phyloP scores from a whole-genome alignment of 1,139 yeast genomes.

The Yamadazyma mexicana region DNA sequence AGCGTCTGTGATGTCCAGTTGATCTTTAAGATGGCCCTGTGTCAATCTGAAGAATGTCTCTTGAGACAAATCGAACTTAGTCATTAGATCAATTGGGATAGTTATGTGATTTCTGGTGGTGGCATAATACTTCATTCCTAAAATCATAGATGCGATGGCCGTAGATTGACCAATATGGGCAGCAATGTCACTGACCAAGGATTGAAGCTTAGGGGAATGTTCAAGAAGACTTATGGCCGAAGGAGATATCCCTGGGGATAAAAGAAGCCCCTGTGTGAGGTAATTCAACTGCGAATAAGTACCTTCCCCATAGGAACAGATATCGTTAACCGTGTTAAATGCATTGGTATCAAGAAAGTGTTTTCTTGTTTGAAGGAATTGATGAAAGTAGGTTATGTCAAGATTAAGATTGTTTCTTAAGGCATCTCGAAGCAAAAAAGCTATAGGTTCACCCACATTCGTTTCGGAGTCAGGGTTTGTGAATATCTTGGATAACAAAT shows the following conservation, averaged over 20 bases:
- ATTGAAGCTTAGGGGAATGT: constrained; percentile 42
- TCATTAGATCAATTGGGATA: constrained; percentile 65
- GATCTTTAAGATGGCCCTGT: constrained; percentile 42
- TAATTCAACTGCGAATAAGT: constrained; percentile 75
- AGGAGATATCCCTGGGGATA: constrained; percentile 61
- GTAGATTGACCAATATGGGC: constrained; percentile 87
- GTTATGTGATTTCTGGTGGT: constrained; percentile 48
- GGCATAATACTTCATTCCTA: constrained; percentile 64
- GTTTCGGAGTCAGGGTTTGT: constrained; percentile 37
- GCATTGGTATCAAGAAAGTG: constrained; percentile 45
- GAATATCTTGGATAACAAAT: constrained; percentile 44
- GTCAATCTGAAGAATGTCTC: constrained; percentile 57
- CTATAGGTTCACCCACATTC: constrained; percentile 64
- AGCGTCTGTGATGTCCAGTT: constrained; percentile 24
- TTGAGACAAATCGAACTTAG: constrained; percentile 57
- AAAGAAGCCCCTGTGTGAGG: constrained; percentile 58
- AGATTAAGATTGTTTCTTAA: constrained; percentile 50
- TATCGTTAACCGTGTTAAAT: constrained; percentile 55
- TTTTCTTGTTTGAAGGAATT: constrained; percentile 62
- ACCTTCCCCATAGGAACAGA: constrained; percentile 82
- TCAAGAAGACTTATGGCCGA: constrained; percentile 54
- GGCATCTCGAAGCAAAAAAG: constrained; percentile 54
- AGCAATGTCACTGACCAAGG: constrained; percentile 55
- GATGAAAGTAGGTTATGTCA: constrained; percentile 56
- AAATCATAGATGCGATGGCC: constrained; percentile 64